phyloP scores from a whole-genome alignment of 805 yeast genomes.

The Metschnikowia rubicola region DNA sequence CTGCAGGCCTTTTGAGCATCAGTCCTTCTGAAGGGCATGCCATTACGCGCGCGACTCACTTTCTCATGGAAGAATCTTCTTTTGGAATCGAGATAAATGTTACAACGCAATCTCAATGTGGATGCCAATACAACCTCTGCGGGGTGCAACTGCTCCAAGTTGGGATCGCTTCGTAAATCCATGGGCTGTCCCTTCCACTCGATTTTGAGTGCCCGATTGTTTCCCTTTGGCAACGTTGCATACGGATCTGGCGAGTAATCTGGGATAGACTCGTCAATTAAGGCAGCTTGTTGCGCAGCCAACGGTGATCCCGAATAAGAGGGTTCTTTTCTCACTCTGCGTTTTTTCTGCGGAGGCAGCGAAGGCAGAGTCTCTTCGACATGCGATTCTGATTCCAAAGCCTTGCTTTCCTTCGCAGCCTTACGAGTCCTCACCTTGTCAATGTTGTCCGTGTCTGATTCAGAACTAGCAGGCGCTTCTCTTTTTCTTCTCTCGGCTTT shows the following conservation, averaged over 20 bases:
- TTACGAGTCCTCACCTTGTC: conserved; percentile 63
- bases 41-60: conserved; percentile 66
- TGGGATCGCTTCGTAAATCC: conserved; percentile 81
- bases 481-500: conserved; percentile 20
- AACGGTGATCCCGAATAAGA: conserved; percentile 34
- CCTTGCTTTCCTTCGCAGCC: conserved; percentile 36
- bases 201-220: conserved; percentile 69
- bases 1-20: conserved; percentile 98
- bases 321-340: conserved; percentile 33
- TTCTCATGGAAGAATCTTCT: conserved; percentile 86
- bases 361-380: conserved; percentile 20
- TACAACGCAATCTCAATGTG: conserved; percentile 83
- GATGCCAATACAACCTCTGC: conserved; percentile 87
- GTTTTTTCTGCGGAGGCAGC: conserved; percentile 38
- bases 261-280: conserved; percentile 66
- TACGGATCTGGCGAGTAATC: conserved; percentile 76
- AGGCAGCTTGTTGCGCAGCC: conserved; percentile 44
- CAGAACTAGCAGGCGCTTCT: conserved; percentile 21
- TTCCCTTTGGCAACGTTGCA: conserved; percentile 56
- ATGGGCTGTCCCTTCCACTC: conserved; percentile 99
- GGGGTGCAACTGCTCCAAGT: conserved; percentile 73
- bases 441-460: conserved; percentile 32
- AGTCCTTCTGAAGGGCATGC: conserved; percentile 86
- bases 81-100: conserved; percentile 63
- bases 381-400: conserved; percentile 4